phyloP scores from a whole-genome alignment of 176 grass and related monocot genomes.

The Ensete glaucum region DNA sequence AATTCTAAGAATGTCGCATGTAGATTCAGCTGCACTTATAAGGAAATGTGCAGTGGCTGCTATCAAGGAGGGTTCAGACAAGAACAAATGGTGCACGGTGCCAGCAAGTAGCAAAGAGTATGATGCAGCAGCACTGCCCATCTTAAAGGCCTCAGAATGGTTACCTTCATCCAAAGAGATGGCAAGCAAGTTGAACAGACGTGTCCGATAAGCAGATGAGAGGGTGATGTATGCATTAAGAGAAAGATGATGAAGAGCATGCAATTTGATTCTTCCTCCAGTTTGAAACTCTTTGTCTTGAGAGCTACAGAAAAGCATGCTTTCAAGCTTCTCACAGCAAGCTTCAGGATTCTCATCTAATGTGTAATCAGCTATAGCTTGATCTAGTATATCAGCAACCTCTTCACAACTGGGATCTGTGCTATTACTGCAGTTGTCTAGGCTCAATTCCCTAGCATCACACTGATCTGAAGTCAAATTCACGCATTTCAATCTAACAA shows the following conservation, averaged over 20 bases:
- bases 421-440: conserved; percentile 5
- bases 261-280: conserved; percentile 36
- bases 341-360: conserved; percentile 47
- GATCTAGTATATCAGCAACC: conserved; percentile 42
- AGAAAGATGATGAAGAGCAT: conserved; percentile 61
- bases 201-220: conserved; percentile 61
- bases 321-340: conserved; percentile 69
- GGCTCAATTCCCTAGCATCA: conserved; percentile 6
- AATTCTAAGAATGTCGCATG: conserved; percentile 42
- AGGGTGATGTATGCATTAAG: conserved; percentile 50
- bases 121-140: conserved; percentile 45
- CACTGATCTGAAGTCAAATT: conserved; percentile 31
- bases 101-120: conserved; percentile 65
- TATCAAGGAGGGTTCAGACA: conserved; percentile 64
- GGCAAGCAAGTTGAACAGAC: conserved; percentile 24
- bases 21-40: conserved; percentile 43
- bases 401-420: conserved; percentile 18
- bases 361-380: conserved; percentile 57
- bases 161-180: conserved; percentile 17
- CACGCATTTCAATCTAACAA: conserved; percentile 1
- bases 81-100: conserved; percentile 50
- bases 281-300: conserved; percentile 14
- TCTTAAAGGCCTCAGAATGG: conserved; percentile 26
- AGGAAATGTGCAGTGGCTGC: conserved; percentile 46
- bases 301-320: conserved; percentile 46